phyloP scores from a whole-genome alignment of 2,329 filamentous ascomycete species.

The Ophiostoma tasmaniense region DNA sequence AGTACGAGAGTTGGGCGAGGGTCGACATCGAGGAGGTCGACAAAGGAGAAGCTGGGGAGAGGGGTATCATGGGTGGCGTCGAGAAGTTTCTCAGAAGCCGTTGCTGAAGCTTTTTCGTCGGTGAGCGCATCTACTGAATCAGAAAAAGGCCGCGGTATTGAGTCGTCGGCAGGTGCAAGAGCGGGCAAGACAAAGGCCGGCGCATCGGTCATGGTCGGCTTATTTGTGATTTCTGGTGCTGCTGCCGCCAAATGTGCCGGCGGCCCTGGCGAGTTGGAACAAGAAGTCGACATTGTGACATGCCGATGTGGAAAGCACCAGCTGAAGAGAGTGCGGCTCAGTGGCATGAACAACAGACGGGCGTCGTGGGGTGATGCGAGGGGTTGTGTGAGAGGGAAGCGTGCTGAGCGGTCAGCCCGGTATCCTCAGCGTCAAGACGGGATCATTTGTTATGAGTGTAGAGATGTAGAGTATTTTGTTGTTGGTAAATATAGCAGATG shows the following conservation, averaged over 20 bases:
- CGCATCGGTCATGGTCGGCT: background rate
- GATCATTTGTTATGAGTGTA: slow-evolving; percentile 4
- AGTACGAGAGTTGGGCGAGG: slow-evolving; percentile 31
- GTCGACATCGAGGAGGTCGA: slow-evolving; percentile 34
- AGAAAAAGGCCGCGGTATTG: background rate
- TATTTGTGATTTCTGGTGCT: background rate
- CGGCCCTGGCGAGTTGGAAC: background rate
- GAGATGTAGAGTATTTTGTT: background rate
- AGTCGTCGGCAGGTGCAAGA: background rate
- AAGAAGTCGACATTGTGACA: slow-evolving; percentile 14
- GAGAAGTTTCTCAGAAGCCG: no score
- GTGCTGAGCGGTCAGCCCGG: slow-evolving; percentile 4
- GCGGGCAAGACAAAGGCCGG: background rate
- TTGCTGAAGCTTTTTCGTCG: background rate
- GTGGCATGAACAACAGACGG: background rate
- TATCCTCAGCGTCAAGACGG: slow-evolving; percentile 4
- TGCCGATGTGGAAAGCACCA: slow-evolving; percentile 16
- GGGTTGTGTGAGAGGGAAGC: background rate
- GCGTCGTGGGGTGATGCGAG: background rate
- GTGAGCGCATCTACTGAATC: background rate
- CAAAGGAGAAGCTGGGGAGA: slow-evolving; percentile 24
- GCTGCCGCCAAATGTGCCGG: background rate
- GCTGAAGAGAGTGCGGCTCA: slow-evolving; percentile 9
- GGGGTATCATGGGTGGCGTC: background rate
- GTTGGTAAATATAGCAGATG: background rate